These are phyloP conservation scores for Picea mariana DNA, from an alignment of 83 land plant species.

Conservation along the genomic window DNA sequence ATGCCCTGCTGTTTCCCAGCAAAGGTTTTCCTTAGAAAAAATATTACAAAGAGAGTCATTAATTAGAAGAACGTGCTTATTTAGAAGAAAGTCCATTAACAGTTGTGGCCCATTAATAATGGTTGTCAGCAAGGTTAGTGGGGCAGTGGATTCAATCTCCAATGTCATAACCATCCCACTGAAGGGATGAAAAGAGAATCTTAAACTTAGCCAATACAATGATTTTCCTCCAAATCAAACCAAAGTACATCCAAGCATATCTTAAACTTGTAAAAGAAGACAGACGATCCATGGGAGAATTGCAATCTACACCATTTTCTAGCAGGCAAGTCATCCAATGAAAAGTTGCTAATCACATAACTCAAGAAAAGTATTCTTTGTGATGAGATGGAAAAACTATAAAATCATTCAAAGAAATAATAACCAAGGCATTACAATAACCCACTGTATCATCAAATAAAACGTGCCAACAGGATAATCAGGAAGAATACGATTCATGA, in stretches of 20 bases:
- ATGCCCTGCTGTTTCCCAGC: no score
- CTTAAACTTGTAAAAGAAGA: neutral
- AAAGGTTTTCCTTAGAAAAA: no score
- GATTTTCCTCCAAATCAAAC: neutral
- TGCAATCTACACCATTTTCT: neutral
- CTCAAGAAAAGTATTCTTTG: neutral
- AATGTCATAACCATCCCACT: no score
- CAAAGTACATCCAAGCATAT: neutral
- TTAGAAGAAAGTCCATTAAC: no score
- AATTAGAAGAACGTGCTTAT: no score
- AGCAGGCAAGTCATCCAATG: neutral
- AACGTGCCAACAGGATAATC: neutral
- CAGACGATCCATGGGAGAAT: neutral
- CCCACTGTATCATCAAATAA: neutral
- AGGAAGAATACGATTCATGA: neutral
- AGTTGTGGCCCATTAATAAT: no score
- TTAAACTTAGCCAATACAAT: no score
- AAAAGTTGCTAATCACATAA: neutral
- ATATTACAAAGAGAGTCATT: no score
- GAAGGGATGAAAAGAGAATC: no score
- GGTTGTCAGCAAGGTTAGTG: no score
- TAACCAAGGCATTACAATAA: neutral
- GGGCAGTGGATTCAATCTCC: no score
- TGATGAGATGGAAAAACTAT: neutral
- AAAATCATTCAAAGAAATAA: neutral